Evolutionary conservation across 1,284 basidiomycete species (phyloP).

Genomic region (Trichosporon faecale): DNA sequence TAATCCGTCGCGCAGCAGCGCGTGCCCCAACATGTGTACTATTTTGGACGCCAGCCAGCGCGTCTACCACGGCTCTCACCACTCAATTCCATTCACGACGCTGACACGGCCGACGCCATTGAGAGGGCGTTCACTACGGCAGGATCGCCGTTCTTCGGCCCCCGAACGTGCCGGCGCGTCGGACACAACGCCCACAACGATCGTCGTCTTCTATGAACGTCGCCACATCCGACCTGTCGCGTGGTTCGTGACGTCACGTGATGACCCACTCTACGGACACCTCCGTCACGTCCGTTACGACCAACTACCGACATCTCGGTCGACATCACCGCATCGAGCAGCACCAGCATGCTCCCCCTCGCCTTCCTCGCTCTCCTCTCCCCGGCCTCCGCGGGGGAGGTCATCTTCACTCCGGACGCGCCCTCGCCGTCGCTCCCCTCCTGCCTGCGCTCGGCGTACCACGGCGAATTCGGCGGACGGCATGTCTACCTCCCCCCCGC

Average conservation of each 20-base stretch:
- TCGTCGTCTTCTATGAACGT: background rate
- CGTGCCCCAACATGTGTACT: no score
- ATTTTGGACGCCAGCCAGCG: no score
- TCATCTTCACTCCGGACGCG: constrained; percentile 11
- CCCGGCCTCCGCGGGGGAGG: background rate
- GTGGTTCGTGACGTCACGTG: background rate
- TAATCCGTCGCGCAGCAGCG: no score
- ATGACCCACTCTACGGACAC: background rate
- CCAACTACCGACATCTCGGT: background rate
- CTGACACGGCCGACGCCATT: no score
- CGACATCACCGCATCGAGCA: background rate
- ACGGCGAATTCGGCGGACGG: constrained; percentile 34
- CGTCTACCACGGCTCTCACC: no score
- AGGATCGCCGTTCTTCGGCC: no score
- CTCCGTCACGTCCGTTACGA: background rate
- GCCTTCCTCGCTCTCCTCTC: constrained; percentile 9
- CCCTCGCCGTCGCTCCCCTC: constrained; percentile 15
- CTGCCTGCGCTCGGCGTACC: constrained; percentile 29
- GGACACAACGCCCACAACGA: background rate
- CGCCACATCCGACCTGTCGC: background rate
- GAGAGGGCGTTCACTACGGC: no score
- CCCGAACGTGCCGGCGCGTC: background rate
- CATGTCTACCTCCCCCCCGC: constrained; percentile 20
- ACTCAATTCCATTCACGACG: no score
- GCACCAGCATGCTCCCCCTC: constrained; percentile 3